Evolutionary conservation across 2,329 filamentous ascomycete genomes (phyloP).

Genomic region (Trichoderma afroharzianum): DNA sequence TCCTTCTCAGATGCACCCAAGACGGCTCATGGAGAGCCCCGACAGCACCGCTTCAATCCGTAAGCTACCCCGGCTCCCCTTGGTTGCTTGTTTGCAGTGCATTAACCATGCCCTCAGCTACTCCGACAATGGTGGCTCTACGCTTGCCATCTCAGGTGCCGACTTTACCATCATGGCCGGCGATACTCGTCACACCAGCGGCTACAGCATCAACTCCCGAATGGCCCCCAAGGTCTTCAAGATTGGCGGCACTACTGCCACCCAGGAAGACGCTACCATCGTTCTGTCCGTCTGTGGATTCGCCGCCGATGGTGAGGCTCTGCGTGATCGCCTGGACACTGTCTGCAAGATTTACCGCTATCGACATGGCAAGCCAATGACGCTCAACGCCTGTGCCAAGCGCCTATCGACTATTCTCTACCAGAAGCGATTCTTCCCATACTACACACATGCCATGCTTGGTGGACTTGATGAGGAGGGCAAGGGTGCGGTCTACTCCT

Average conservation of each 20-base stretch:
- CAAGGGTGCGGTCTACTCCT: slow-evolving; percentile 90
- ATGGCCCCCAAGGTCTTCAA: slow-evolving; percentile 95
- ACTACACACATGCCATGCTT: slow-evolving; percentile 93
- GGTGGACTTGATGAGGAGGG: slow-evolving; percentile 93
- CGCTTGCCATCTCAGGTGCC: slow-evolving; percentile 86
- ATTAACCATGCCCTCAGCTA: slow-evolving; percentile 56
- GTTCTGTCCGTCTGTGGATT: slow-evolving; percentile 94
- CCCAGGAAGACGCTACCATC: slow-evolving; percentile 80
- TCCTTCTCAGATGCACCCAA: slow-evolving; percentile 61
- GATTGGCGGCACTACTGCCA: slow-evolving; percentile 85
- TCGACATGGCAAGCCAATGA: slow-evolving; percentile 96
- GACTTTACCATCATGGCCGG: slow-evolving; percentile 96
- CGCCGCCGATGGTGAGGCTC: slow-evolving; percentile 86
- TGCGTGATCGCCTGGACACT: slow-evolving; percentile 90
- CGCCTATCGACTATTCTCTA: slow-evolving; percentile 94
- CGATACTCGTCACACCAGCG: slow-evolving; percentile 91
- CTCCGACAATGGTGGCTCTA: slow-evolving; percentile 96
- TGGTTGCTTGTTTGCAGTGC: not conserved
- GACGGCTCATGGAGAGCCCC: slow-evolving; percentile 50
- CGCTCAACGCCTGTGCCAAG: slow-evolving; percentile 89
- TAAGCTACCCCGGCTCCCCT: slow-evolving; percentile 43
- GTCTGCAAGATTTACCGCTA: slow-evolving; percentile 99
- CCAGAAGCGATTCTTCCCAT: slow-evolving; percentile 97
- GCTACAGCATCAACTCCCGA: slow-evolving; percentile 98
- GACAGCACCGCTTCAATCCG: slow-evolving; percentile 89